phyloP scores from a whole-genome alignment of 495 filamentous ascomycete genomes.

The Penicillium lagena region DNA sequence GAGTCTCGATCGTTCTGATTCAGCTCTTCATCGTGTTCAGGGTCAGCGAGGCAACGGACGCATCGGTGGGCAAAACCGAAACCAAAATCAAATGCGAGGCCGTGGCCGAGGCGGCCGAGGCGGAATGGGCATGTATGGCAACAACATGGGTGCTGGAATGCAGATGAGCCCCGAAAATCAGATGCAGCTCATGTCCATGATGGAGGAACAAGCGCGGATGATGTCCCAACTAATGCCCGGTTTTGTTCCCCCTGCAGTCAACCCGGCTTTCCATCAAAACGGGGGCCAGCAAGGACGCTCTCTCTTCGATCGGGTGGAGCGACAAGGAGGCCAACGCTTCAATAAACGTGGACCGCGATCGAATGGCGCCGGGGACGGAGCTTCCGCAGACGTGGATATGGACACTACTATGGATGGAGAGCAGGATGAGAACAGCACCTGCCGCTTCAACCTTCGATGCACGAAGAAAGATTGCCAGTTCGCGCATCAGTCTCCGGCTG shows the following conservation, averaged over 20 bases:
- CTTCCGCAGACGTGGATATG: slow-evolving; percentile 33
- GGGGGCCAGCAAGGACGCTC: slow-evolving; percentile 53
- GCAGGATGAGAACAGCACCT: slow-evolving; percentile 55
- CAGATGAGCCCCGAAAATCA: slow-evolving; percentile 62
- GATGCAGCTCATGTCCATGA: slow-evolving; percentile 74
- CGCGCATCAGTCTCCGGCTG: slow-evolving; percentile 90
- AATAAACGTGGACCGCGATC: slow-evolving; percentile 26
- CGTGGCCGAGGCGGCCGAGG: slow-evolving; percentile 44
- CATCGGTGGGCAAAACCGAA: slow-evolving; percentile 58
- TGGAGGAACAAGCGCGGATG: slow-evolving; percentile 84
- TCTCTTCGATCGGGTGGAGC: slow-evolving; percentile 71
- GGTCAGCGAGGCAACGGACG: slow-evolving; percentile 65
- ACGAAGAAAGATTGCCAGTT: slow-evolving; percentile 85
- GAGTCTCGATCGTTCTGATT: slow-evolving; percentile 75
- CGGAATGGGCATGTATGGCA: slow-evolving; percentile 45
- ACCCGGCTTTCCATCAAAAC: slow-evolving; percentile 47
- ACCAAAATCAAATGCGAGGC: slow-evolving; percentile 66
- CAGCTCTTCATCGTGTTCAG: slow-evolving; percentile 74
- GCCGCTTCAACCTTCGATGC: slow-evolving; percentile 84
- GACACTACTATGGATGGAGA: slow-evolving; percentile 26
- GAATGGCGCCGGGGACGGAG: slow-evolving; percentile 9
- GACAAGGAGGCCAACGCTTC: slow-evolving; percentile 33
- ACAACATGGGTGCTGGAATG: slow-evolving; percentile 39
- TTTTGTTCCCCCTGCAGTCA: slow-evolving; percentile 42
- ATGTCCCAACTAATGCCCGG: slow-evolving; percentile 62